Percentiles rank a stretch among this genome's conserved stretches.
These are phyloP conservation scores for Hypoxylon rubiginosum DNA, from an alignment of 2,329 filamentous ascomycete genomes.

Conservation along the genomic window DNA sequence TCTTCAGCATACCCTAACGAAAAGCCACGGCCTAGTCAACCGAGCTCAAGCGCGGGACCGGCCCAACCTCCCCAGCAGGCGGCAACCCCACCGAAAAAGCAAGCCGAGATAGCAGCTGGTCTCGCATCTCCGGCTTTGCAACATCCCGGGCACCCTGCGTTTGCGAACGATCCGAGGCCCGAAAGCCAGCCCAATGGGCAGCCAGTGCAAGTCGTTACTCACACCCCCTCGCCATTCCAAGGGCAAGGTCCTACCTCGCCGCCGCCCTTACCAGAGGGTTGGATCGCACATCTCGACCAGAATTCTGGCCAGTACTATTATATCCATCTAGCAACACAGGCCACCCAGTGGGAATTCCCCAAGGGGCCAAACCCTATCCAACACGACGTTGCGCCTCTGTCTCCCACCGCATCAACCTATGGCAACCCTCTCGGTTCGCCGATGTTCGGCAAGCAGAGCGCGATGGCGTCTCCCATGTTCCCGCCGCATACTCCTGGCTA, in stretches of 20 bases:
- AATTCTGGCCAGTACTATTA: constrained; percentile 99
- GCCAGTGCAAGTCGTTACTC: constrained; percentile 56
- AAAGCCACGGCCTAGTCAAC: constrained; percentile 71
- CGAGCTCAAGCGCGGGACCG: constrained; percentile 46
- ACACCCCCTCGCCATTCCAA: constrained; percentile 61
- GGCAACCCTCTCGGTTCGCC: constrained; percentile 80
- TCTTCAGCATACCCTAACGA: constrained; percentile 80
- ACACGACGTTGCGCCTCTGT: constrained; percentile 84
- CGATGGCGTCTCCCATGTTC: constrained; percentile 84
- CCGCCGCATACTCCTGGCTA: constrained; percentile 87
- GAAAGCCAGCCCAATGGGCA: constrained; percentile 62
- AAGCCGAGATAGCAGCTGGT: constrained; percentile 48
- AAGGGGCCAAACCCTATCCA: constrained; percentile 93
- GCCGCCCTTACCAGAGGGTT: constrained; percentile 94
- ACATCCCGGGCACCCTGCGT: constrained; percentile 84
- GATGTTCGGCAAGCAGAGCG: constrained; percentile 74
- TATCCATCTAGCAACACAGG: constrained; percentile 93
- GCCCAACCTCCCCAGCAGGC: constrained; percentile 49
- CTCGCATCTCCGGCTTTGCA: constrained; percentile 65
- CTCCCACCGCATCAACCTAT: constrained; percentile 82
- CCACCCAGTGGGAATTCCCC: constrained; percentile 98
- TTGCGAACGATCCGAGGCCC: constrained; percentile 83
- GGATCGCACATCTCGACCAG: constrained; percentile 96
- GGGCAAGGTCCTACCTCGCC: constrained; percentile 78
- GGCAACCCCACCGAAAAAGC: constrained; percentile 53